Evolutionary conservation across 495 filamentous ascomycete species (phyloP), one percentile per base, ranked within the genome.

Genomic region (Aspergillus olivimuriae): DNA sequence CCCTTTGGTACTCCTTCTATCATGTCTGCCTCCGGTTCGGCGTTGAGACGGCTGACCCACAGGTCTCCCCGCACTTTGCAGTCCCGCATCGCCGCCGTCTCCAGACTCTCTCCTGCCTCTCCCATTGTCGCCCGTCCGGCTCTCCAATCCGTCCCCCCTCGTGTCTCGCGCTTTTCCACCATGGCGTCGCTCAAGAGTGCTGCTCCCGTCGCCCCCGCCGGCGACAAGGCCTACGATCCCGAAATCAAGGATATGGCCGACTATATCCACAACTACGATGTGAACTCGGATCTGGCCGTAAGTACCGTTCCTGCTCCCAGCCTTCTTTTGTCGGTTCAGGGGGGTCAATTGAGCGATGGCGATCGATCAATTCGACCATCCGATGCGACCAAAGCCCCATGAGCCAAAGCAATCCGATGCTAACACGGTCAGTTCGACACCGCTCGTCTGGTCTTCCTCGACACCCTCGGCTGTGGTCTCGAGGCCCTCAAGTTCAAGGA

Each of bases 401-500:
- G n/a, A n/a, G n/a, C n/a, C n/a, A n/a, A n/a, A n/a, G 17, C 15
- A 30, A 8, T 41, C 8, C 7, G 5, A 34, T 46, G 19, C 20
- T 34, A 28, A 42, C 34, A 43, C 28, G 19, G 36, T 30, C 60
- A 97, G 91, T 94, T 84, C 55, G 91, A 97, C 64, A 97, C 91
- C 17, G 87, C 87, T 39, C 79, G 86, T 61, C 82, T 87, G 61
- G 85, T 90, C 19, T 85, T 92, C 70, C 79, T 97, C 50, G 92
- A 98, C 66, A 98, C 94, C 24, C 79, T 98, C 7, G 92, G 92
- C 56, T 98, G 92, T 65, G 92, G 92, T 50, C 80, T 97, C 24
- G 90, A 96, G 71, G 92, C 87, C 47, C 77, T 98, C 51, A 84
- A 87, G 52, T 98, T 98, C 72, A 87, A 89, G 65, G 87, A 95